Evolutionary conservation across 345 rosid species (phyloP), one percentile per base, ranked within the genome.

Genomic region (Hibiscus tridactylites): DNA sequence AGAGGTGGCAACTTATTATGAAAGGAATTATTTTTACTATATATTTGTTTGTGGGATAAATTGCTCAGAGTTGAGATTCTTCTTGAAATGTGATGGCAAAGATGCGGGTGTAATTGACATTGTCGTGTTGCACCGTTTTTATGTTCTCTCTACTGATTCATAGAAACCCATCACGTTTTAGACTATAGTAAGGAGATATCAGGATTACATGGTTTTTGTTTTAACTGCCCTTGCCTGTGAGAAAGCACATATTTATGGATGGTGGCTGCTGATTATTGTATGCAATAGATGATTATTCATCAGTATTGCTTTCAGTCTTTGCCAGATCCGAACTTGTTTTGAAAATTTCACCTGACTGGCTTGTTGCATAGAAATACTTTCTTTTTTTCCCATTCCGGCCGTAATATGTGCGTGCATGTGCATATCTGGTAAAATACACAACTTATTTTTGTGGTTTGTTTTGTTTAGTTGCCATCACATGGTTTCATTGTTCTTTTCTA

Each of bases 401-500:
- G 3, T 11, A 31, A 54, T 70, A 59, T 70, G 5, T 3, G 6
- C 17, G n/a, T 70, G 50, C 12, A 52, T 33, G n/a, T 16, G 46
- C 62, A 37, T 57, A 7, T 42, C 15, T 44, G 42, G n/a, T 39
- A 9, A 42, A 60, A 21, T 72, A 29, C 21, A 54, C 56, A 65
- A 44, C 35, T 47, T 17, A 7, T 64, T 39, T 64, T 53, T 58
- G n/a, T 73, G 19, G 70, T 68, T 71, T 50, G 52, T 12, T 61
- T 39, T 49, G 42, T 49, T 49, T 28, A 49, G 44, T 5, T 13
- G 52, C 21, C 16, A 17, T 71, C 13, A 37, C 58, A 24, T 70
- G 37, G 16, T 73, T 77, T 79, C 28, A 73, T 19, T 5, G 44
- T 21, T 47, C 39, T 47, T 64, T 58, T 67, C 16, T 39, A 29